Evolutionary conservation across 75 land plant species (phyloP).

Genomic region (Cunninghamia lanceolata): DNA sequence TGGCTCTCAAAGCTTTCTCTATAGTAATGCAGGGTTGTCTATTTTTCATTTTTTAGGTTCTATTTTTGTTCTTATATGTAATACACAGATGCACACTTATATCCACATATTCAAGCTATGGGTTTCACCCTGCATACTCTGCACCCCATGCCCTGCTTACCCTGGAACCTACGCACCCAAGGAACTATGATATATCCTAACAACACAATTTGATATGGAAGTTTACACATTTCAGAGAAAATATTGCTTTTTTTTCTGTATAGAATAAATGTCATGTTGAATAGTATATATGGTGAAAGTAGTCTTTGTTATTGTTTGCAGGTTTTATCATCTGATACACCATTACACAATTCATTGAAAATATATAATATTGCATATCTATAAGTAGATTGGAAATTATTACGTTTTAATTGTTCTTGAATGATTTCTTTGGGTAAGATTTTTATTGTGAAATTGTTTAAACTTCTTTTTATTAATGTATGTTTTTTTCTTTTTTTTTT

Average conservation of each 20-base stretch:
- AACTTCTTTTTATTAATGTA: neutral
- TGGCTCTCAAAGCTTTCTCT: too few relatives aligned
- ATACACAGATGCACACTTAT: neutral
- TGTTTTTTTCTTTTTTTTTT: neutral
- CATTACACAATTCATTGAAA: neutral
- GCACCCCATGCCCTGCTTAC: neutral
- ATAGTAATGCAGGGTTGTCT: neutral
- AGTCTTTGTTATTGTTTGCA: neutral
- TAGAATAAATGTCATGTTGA: neutral
- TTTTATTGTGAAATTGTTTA: neutral
- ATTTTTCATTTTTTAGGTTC: neutral
- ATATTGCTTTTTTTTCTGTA: neutral
- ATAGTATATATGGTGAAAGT: neutral
- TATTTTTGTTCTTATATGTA: neutral
- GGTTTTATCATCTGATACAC: neutral
- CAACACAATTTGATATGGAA: neutral
- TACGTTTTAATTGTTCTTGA: neutral
- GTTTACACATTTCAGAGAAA: neutral
- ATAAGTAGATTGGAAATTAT: neutral
- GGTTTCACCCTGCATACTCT: neutral
- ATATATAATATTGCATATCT: neutral
- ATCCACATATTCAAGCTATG: neutral
- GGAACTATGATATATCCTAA: neutral
- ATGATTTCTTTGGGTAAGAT: neutral
- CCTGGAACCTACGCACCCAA: neutral